phyloP scores from a whole-genome alignment of 257 asterid genomes.

The Solanum virginianum region DNA sequence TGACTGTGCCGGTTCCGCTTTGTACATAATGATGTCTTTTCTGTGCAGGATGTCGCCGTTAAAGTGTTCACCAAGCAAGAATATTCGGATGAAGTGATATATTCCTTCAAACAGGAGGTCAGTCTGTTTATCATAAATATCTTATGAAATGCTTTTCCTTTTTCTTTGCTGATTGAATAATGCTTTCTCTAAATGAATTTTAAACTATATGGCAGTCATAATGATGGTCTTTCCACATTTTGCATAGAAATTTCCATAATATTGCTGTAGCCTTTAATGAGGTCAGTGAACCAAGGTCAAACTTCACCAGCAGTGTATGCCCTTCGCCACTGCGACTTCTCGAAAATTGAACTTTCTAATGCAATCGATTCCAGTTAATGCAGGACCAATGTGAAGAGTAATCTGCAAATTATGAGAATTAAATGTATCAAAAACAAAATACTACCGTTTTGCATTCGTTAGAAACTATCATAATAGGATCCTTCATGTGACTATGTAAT shows the following conservation, averaged over 20 bases:
- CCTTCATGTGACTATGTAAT: not conserved
- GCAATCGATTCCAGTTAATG: not conserved
- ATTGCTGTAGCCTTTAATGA: not conserved
- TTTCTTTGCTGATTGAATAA: not conserved
- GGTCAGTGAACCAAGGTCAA: not conserved
- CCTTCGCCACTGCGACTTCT: not conserved
- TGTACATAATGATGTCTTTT: constrained; percentile 7
- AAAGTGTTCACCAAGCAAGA: constrained; percentile 85
- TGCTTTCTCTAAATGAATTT: not conserved
- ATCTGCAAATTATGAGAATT: not conserved
- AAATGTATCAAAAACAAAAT: not conserved
- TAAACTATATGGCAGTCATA: not conserved
- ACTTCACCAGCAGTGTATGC: not conserved
- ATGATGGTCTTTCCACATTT: not conserved
- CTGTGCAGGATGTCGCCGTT: constrained; percentile 87
- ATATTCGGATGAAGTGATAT: constrained; percentile 71
- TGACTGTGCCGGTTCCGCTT: not conserved
- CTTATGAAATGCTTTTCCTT: not conserved
- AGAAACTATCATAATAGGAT: not conserved
- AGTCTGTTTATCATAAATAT: constrained; percentile 6
- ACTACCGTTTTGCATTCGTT: not conserved
- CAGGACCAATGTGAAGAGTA: not conserved
- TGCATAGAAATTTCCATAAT: not conserved
- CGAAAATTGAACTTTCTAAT: not conserved
- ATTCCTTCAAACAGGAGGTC: constrained; percentile 91